Conservation (phyloP, 805 yeast genomes). For the Saccharomycopsis olivae region DNA sequence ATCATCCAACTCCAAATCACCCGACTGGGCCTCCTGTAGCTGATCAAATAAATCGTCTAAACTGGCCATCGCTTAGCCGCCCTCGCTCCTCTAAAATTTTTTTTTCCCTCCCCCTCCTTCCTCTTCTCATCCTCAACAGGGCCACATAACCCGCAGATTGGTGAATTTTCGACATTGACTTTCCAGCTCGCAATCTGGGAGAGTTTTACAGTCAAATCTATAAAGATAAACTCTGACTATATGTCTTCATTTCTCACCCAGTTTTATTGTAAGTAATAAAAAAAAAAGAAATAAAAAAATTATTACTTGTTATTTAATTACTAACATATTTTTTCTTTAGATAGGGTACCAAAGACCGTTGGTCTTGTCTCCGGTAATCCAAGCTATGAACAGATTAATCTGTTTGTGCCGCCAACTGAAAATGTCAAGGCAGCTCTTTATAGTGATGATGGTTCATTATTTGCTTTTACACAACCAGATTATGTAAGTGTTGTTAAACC, state of each 20-base stretch:
- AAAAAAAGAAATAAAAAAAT: too few species aligned
- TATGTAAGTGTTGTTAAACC: slow-evolving; percentile 43
- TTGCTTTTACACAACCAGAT: slow-evolving; percentile 64
- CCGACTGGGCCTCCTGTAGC: slow-evolving; percentile 3
- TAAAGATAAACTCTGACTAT: too few species aligned
- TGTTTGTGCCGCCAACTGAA: slow-evolving; percentile 23
- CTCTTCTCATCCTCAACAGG: background rate
- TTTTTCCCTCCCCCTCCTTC: background rate
- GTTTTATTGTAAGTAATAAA: slow-evolving; percentile 12
- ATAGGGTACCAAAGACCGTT: slow-evolving; percentile 47
- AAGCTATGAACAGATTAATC: slow-evolving; percentile 22
- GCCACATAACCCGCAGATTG: too few species aligned
- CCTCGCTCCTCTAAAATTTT: background rate
- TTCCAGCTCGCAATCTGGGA: too few species aligned
- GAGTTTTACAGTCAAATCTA: too few species aligned
- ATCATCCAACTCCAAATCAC: background rate
- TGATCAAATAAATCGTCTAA: slow-evolving; percentile 14
- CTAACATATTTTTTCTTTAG: too few species aligned
- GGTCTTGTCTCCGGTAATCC: slow-evolving; percentile 35
- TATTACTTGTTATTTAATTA: too few species aligned
- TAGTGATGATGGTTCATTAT: slow-evolving; percentile 54
- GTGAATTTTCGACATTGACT: too few species aligned
- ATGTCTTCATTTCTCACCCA: slow-evolving; percentile 4
- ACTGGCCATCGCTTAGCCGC: too few species aligned
- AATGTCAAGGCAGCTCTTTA: slow-evolving; percentile 59